Evolutionary conservation across 331 rosid genomes (phyloP).

Genomic region (Malus hybrid): DNA sequence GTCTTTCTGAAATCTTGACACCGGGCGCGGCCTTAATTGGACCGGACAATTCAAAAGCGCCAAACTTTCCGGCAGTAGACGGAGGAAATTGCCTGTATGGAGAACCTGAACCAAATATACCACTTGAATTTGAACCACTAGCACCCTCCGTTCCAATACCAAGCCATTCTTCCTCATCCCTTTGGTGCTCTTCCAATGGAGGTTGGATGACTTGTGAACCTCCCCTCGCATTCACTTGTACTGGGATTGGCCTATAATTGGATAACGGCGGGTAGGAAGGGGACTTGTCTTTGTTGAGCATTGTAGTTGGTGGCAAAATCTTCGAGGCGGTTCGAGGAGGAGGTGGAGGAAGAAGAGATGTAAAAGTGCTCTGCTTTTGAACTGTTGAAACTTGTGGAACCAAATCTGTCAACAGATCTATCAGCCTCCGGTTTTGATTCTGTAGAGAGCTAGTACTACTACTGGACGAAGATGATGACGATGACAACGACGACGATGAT

Average conservation of each 20-base stretch:
- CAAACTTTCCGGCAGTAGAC: neutral
- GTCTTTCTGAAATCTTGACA: neutral
- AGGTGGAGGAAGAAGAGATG: slow-evolving; percentile 37
- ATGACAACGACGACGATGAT: neutral
- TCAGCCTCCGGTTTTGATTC: slow-evolving; percentile 17
- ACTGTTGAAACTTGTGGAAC: slow-evolving; percentile 15
- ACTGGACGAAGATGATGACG: slow-evolving; percentile 3
- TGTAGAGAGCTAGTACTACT: neutral
- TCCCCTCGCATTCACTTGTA: slow-evolving; percentile 2
- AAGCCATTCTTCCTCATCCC: slow-evolving; percentile 31
- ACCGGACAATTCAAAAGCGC: neutral
- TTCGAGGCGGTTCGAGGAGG: slow-evolving; percentile 26
- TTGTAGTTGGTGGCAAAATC: slow-evolving; percentile 18
- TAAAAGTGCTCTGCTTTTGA: slow-evolving; percentile 8
- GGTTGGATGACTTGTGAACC: slow-evolving; percentile 12
- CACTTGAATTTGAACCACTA: neutral
- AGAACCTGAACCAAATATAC: slow-evolving; percentile 3
- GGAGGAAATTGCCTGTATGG: slow-evolving; percentile 8
- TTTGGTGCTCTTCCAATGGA: slow-evolving; percentile 23
- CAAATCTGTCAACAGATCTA: slow-evolving; percentile 18
- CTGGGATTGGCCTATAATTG: slow-evolving; percentile 8
- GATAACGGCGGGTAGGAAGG: neutral
- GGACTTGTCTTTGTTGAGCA: neutral
- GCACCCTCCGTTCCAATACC: neutral
- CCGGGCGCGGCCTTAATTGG: neutral